phyloP scores from a whole-genome alignment of 2,329 filamentous ascomycete species.

The Emergomyces orientalis region DNA sequence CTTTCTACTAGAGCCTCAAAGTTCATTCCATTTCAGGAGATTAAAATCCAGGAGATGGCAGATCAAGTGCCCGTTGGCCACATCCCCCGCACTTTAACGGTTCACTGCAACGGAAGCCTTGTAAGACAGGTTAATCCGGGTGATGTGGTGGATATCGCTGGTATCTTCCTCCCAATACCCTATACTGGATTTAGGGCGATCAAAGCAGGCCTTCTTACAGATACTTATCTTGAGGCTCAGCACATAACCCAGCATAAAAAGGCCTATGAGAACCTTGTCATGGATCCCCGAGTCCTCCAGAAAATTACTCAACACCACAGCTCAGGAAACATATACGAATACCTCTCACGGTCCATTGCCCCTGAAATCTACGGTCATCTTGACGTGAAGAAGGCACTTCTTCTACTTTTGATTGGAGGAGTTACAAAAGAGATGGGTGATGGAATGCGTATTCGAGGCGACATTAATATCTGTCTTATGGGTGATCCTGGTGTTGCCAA shows the following conservation, averaged over 20 bases:
- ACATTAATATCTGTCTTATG: constrained; percentile 98
- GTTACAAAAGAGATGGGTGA: constrained; percentile 95
- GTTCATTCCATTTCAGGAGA: constrained; percentile 93
- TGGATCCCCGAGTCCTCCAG: constrained; percentile 68
- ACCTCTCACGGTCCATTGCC: constrained; percentile 88
- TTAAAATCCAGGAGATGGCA: constrained; percentile 98
- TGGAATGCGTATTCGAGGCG: constrained; percentile 96
- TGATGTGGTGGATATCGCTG: constrained; percentile 86
- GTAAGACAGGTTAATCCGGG: constrained; percentile 85
- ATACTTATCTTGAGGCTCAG: constrained; percentile 94
- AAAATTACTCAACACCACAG: constrained; percentile 79
- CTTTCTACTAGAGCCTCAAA: constrained; percentile 94
- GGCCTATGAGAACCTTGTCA: constrained; percentile 83
- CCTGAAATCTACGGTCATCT: constrained; percentile 95
- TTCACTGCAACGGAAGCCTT: constrained; percentile 79
- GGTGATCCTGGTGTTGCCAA: constrained; percentile 99
- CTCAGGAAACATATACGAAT: constrained; percentile 89
- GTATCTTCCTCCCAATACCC: constrained; percentile 91
- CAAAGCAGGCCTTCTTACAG: constrained; percentile 87
- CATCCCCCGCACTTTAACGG: constrained; percentile 82
- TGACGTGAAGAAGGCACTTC: constrained; percentile 94
- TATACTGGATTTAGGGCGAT: constrained; percentile 99
- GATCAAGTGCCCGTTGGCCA: constrained; percentile 97
- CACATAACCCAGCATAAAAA: constrained; percentile 95
- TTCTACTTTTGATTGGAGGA: constrained; percentile 91